Evolutionary conservation across 768 basidiomycete species (phyloP).

Genomic region (Albatrellus ellisii): DNA sequence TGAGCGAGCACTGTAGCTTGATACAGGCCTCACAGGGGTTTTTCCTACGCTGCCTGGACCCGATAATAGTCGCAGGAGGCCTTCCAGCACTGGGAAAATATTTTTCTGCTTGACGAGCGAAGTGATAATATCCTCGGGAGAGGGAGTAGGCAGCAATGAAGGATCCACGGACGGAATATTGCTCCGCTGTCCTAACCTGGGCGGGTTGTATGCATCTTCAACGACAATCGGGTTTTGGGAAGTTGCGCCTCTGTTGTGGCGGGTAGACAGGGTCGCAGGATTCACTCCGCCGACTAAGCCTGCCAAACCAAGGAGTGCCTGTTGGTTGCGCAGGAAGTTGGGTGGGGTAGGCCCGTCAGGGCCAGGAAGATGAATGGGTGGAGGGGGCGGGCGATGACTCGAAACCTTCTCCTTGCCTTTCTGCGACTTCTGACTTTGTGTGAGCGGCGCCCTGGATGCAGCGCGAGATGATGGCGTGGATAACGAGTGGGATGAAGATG

Average conservation of each 20-base stretch:
- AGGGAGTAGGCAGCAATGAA: conserved; percentile 31
- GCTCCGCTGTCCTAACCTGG: conserved; percentile 15
- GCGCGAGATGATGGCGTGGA: conserved; percentile 3
- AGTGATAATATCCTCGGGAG: conserved; percentile 44
- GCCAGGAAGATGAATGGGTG: conserved; percentile 49
- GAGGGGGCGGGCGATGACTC: conserved; percentile 34
- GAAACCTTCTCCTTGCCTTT: conserved; percentile 22
- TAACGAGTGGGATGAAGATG: conserved; percentile 11
- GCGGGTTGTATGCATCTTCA: conserved; percentile 37
- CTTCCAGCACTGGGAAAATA: conserved; percentile 51
- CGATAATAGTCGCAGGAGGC: conserved; percentile 43
- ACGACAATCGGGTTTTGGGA: conserved; percentile 58
- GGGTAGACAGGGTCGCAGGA: conserved; percentile 34
- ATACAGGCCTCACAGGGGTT: neutral
- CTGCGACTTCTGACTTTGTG: conserved; percentile 17
- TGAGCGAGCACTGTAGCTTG: neutral
- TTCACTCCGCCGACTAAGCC: conserved; percentile 57
- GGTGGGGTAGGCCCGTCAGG: conserved; percentile 46
- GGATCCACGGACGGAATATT: conserved; percentile 25
- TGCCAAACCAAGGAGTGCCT: conserved; percentile 57
- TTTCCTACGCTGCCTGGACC: conserved; percentile 16
- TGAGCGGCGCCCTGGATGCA: conserved; percentile 12
- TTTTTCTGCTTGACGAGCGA: conserved; percentile 52
- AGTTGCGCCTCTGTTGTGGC: conserved; percentile 36
- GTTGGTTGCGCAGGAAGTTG: conserved; percentile 63